These are phyloP conservation scores for Acanthochlamys bracteata DNA, from an alignment of 106 monocot genomes.

Conservation along the genomic window DNA sequence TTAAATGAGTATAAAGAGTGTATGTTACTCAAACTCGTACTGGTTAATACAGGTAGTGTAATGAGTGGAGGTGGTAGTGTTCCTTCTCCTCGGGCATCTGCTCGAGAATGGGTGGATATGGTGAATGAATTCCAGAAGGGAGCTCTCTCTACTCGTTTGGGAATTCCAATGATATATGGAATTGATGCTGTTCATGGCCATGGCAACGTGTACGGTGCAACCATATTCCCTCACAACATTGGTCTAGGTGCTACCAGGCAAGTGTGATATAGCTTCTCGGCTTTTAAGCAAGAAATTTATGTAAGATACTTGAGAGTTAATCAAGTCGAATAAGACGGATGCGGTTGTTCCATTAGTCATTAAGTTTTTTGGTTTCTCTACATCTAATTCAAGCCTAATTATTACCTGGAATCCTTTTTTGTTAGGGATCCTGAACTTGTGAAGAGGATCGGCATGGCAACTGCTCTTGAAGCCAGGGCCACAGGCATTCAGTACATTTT, in stretches of 20 bases:
- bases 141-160: constrained; percentile 40
- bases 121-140: constrained; percentile 43
- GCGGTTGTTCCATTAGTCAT: too few species aligned
- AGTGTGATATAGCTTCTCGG: constrained; percentile 1
- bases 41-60: constrained; percentile 36
- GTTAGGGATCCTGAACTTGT: constrained; percentile 44
- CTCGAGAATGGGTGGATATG: constrained; percentile 49
- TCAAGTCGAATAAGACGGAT: too few species aligned
- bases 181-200: constrained; percentile 86
- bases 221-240: constrained; percentile 65
- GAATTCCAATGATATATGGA: constrained; percentile 71
- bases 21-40: not conserved
- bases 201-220: constrained; percentile 62
- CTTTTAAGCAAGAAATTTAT: not conserved
- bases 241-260: constrained; percentile 64
- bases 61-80: constrained; percentile 67
- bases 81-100: constrained; percentile 34
- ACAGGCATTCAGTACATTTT: constrained; percentile 17
- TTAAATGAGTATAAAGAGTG: not conserved
- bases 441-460: constrained; percentile 12
- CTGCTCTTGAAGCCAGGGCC: constrained; percentile 16
- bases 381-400: too few species aligned
- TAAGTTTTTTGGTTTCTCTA: not conserved
- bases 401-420: not conserved
- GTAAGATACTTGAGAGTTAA: too few species aligned